Evolutionary conservation across 495 filamentous ascomycete genomes (phyloP), one percentile per base, ranked within the genome.

Genomic region (Annulohypoxylon bovei): DNA sequence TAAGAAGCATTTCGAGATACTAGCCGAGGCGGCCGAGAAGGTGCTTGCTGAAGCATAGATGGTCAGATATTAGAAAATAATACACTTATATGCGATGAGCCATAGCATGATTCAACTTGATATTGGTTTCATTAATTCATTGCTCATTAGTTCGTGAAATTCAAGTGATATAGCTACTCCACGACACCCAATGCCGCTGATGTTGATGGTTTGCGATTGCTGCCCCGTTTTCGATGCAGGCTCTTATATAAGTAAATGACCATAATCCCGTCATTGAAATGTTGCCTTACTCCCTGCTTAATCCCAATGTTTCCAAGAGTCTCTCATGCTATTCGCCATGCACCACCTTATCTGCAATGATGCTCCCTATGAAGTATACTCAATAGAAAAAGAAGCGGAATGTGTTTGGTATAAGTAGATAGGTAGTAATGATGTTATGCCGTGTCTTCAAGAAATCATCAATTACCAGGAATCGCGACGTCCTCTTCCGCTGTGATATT

Each of bases 1-100:
- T 7, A 80, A 84, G 56, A 84, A 85, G 67, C 91, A 93, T 3
- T 97, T 97, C 81, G 88, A 91, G n/a, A 87, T 94, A 49, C 50
- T 98, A 3, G 89, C 93, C 1, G 81, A 85, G 62, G 87, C 84
- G 6, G 85, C 91, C 0, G 91, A 93, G 78, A 88, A 89, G 71
- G 81, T 89, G 11, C 75, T 83, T 60, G 63, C 70, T 50, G 67
- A 65, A 33, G 53, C 30, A 32, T 68, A 72, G 69, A 64, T 14
- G 4, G 39, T 22, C n/a, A 55, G 37, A 35, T n/a, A 59, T 6
- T 28, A 27, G 46, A 44, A 30, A 11, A 59, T 16, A 25, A 33
- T 46, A 7, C 12, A 49, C 16, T 35, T 18, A 40, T 1, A 52
- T 2, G 16, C n/a, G 3, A 32, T 35, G 16, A 37, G 30, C 1